phyloP scores from a whole-genome alignment of 768 basidiomycete species.

The Cantharellus cinnabarinus region DNA sequence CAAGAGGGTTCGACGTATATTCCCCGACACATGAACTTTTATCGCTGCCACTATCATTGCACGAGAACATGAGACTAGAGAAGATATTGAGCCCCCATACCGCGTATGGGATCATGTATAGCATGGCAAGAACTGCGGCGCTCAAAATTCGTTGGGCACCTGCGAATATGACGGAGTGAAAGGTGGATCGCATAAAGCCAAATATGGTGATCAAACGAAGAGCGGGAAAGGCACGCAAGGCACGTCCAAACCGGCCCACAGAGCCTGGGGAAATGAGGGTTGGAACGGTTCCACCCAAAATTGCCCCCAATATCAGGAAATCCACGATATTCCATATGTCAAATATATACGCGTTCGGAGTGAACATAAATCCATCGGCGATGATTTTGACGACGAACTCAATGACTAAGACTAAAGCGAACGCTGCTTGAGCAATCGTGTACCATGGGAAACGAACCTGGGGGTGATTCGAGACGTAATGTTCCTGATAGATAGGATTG shows the following conservation, averaged over 20 bases:
- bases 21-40: slow-evolving; percentile 53
- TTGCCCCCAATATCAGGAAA: slow-evolving; percentile 59
- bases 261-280: slow-evolving; percentile 58
- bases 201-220: slow-evolving; percentile 80
- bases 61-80: slow-evolving; percentile 58
- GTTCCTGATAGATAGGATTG: slow-evolving; percentile 70
- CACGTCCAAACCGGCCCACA: slow-evolving; percentile 59
- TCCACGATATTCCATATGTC: slow-evolving; percentile 88
- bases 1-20: slow-evolving; percentile 36
- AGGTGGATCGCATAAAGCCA: slow-evolving; percentile 67
- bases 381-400: slow-evolving; percentile 82
- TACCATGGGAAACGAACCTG: slow-evolving; percentile 63
- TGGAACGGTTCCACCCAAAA: slow-evolving; percentile 54
- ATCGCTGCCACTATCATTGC: slow-evolving; percentile 46
- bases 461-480: slow-evolving; percentile 29
- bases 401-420: slow-evolving; percentile 47
- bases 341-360: slow-evolving; percentile 77
- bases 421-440: slow-evolving; percentile 52
- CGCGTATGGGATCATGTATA: slow-evolving; percentile 84
- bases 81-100: slow-evolving; percentile 93
- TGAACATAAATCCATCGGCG: slow-evolving; percentile 82
- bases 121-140: slow-evolving; percentile 70
- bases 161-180: slow-evolving; percentile 70
- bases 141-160: slow-evolving; percentile 72
- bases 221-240: slow-evolving; percentile 73